Evolutionary conservation across 805 yeast species (phyloP), one percentile per base, ranked within the genome.

Genomic region (Candida ficus): DNA sequence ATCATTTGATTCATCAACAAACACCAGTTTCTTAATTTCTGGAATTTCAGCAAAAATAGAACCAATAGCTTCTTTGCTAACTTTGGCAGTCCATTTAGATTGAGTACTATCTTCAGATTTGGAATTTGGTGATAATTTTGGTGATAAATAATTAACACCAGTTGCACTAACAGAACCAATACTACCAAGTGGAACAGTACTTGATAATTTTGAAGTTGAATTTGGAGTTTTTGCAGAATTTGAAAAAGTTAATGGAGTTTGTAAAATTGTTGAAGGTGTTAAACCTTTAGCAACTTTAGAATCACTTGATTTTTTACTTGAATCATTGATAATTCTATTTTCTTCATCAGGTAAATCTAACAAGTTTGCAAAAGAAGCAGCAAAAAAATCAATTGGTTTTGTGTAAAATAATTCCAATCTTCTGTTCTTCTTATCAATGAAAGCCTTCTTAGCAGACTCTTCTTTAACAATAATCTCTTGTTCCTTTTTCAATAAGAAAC

Each of bases 221-320:
- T 27, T 47, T 32, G 61, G 60, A 5, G 60, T 56, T 39, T 47
- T 53, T 2, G 49, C 43, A n/a, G 46, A 42, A 34, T 46, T 50
- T 4, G 60, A 47, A 28, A 56, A 55, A 1, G 57, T 52, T 42
- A 54, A 35, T 3, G 61, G 61, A 1, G 61, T 56, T 37, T 56
- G 61, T 13, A 56, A 29, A 12, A 56, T 49, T 1, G 61, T 48
- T 5, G 60, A 56, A 7, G 61, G 61, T 1, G 61, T 56, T 23
- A 56, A 35, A 4, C 54, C 51, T 39, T 50, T 56, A 7, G 50
- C 39, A 27, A 47, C 37, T 22, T 56, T 53, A 2, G 59, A 45
- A 3, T 49, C 56, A 28, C 21, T 14, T 16, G 37, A 29, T 31
- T 49, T 50, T 18, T 39, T 43, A 23, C 45, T 49, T 1, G 50